A percentile compares a stretch with the other conserved stretches of the same genome.
Evolutionary conservation across 163 green algal species (phyloP).

Genomic region (Scenedesmus sp.): DNA sequence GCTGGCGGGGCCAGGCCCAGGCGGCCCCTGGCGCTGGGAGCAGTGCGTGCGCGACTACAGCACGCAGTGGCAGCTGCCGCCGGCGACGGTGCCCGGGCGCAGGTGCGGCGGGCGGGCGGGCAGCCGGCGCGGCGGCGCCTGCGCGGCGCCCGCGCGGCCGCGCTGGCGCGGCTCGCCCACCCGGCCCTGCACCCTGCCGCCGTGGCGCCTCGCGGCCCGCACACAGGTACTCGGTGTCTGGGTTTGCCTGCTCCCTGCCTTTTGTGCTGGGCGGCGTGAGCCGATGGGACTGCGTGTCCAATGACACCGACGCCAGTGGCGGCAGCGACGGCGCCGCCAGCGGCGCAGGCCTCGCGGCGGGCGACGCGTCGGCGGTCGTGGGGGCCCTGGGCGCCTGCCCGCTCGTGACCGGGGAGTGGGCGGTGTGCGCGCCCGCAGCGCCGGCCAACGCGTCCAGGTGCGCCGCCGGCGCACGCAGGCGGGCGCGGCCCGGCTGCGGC

Average conservation of each 20-base stretch:
- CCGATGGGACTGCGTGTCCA: conserved; percentile 9
- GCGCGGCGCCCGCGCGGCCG: no score
- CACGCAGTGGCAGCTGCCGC: conserved; percentile 15
- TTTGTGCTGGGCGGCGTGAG: neutral
- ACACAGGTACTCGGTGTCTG: conserved; percentile 20
- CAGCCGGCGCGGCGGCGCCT: no score
- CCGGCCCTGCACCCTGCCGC: no score
- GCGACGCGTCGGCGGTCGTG: conserved; percentile 6
- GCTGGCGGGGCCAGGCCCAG: neutral
- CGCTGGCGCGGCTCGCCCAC: no score
- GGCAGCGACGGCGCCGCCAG: neutral
- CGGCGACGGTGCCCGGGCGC: neutral
- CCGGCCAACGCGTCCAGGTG: no score
- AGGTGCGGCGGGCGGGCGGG: no score
- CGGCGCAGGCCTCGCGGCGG: neutral
- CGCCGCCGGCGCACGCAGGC: no score
- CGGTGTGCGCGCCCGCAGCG: conserved; percentile 20
- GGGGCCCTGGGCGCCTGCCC: conserved; percentile 5
- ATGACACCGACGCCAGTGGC: neutral
- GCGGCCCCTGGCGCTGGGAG: conserved; percentile 24
- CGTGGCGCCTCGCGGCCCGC: no score
- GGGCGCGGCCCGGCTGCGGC: no score
- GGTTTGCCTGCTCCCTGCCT: neutral
- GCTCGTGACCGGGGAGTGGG: neutral
- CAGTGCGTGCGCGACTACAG: conserved; percentile 22